Conservation (phyloP, 495 filamentous ascomycete genomes). For the Aspergillus steynii region DNA sequence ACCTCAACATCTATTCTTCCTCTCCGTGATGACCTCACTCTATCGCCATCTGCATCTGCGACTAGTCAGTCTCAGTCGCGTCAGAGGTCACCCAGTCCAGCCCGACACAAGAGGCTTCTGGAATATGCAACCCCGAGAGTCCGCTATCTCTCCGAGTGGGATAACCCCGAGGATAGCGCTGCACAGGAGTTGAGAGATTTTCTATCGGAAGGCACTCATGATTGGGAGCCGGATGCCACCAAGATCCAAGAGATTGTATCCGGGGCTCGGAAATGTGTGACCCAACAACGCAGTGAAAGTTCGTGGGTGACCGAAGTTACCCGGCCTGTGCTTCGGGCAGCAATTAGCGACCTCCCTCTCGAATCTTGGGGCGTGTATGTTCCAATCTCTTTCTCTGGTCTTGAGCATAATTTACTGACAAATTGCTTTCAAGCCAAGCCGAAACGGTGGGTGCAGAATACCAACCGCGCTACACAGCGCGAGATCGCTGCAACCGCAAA, state of each 20-base stretch:
- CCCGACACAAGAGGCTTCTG: not conserved
- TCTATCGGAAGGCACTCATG: not conserved
- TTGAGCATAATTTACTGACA: not conserved
- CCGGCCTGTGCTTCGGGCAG: slow-evolving; percentile 6
- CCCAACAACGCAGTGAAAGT: slow-evolving; percentile 6
- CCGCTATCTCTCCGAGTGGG: not conserved
- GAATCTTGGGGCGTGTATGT: slow-evolving; percentile 19
- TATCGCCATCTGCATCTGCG: not conserved
- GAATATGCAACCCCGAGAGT: not conserved
- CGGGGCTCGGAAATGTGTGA: not conserved
- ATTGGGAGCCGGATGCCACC: not conserved
- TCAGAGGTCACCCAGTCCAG: not conserved
- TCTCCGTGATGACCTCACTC: not conserved
- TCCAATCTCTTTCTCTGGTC: not conserved
- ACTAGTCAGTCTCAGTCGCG: not conserved
- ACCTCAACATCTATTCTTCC: not conserved
- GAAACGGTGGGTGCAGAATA: slow-evolving; percentile 7
- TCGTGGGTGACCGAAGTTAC: slow-evolving; percentile 14
- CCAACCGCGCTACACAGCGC: slow-evolving; percentile 7
- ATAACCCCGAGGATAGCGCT: not conserved
- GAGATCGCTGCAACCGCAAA: slow-evolving; percentile 1
- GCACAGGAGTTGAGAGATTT: not conserved
- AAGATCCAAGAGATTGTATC: not conserved
- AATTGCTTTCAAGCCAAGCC: not conserved
- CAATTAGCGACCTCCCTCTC: slow-evolving; percentile 2